Evolutionary conservation across 768 basidiomycete genomes (phyloP).

Genomic region (Amanita jacksonii): DNA sequence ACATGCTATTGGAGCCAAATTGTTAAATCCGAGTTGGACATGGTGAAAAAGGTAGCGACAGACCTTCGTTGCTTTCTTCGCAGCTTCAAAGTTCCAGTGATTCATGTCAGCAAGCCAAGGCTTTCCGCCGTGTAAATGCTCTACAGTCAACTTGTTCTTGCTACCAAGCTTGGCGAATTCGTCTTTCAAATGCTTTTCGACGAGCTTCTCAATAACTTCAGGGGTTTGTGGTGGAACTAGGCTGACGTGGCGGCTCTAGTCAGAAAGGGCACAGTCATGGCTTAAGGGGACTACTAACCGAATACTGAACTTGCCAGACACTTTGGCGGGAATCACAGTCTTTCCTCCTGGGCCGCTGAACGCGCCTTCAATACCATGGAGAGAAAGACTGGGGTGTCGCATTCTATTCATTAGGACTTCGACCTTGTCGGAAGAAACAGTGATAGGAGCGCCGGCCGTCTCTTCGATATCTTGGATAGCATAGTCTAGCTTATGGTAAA

Average conservation of each 20-base stretch:
- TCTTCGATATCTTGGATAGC: constrained; percentile 61
- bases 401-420: constrained; percentile 86
- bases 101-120: constrained; percentile 82
- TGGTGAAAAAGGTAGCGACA: neutral
- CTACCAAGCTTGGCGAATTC: constrained; percentile 81
- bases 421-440: constrained; percentile 70
- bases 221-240: constrained; percentile 86
- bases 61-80: constrained; percentile 75
- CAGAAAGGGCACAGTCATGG: too few relatives aligned
- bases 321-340: constrained; percentile 92
- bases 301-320: constrained; percentile 89
- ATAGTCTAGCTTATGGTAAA: constrained; percentile 74
- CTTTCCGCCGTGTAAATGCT: constrained; percentile 72
- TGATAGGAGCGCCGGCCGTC: constrained; percentile 66
- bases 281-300: constrained; percentile 38
- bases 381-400: constrained; percentile 79
- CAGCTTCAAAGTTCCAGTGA: constrained; percentile 93
- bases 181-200: constrained; percentile 54
- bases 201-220: constrained; percentile 60
- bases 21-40: constrained; percentile 17
- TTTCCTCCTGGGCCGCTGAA: constrained; percentile 77
- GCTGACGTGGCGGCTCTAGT: constrained; percentile 20
- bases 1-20: constrained; percentile 28
- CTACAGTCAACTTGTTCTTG: constrained; percentile 73
- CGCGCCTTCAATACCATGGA: constrained; percentile 95